Base-by-base conservation (phyloP, 441 rosid species). In the Melastoma candidum region DNA sequence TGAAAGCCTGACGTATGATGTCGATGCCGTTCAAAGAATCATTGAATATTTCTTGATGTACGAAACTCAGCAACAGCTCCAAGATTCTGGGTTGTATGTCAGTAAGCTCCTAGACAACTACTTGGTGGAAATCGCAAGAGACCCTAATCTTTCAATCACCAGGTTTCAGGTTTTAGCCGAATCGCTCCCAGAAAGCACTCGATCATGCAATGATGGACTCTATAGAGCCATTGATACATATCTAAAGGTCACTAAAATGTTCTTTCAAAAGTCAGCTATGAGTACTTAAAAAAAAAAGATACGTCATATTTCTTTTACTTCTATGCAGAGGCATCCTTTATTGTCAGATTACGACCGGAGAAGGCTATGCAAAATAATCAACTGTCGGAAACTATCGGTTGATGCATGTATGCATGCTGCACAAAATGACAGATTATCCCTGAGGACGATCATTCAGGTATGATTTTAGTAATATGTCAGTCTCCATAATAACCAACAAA, bases 331-430 rank as follows among this genome's bases (percentile, higher is more conserved):
- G 53, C 97, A 82, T 75, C 87, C 81, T 63, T 73, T 68, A 51
- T 60, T 84, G 47, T 56, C 88, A 44, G 87, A 90, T 70, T 78
- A 81, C 44, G 90, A 89, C 49, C 69, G 85, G 29, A 82, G 76
- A 74, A 71, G 74, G 66, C 60, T 89, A 13, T 82, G 97, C 85
- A 84, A 81, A 68, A 45, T 74, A 53, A 84, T 86, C 89, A 70
- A 72, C 68, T 77, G 89, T 12, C 79, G 72, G 69, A 90, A 82
- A 65, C 70, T 84, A 59, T 90, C 97, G 2, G 82, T 79, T 13
- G 97, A 90, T 63, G 95, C 92, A 12, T 81, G 87, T 72, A 74
- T 69, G 66, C 95, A 89, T 70, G 97, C 97, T 4, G 90, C 95
- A 64, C 84, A 90, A 73, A 90, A 90, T 59, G 94, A 86, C 47